phyloP scores from a whole-genome alignment of 1,139 yeast species.

The Debaryomyces sp. region DNA sequence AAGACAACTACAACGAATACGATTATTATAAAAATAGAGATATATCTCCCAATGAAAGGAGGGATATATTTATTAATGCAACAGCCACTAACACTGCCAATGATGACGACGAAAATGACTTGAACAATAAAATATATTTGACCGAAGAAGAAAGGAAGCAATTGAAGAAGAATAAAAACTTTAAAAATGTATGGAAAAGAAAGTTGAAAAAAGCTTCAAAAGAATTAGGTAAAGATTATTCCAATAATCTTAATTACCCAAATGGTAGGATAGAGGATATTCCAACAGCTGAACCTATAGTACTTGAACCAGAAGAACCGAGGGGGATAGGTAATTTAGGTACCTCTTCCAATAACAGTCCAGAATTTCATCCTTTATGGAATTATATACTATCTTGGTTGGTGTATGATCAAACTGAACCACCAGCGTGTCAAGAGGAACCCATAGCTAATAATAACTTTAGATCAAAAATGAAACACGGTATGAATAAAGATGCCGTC shows the following conservation, averaged over 20 bases:
- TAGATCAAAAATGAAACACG: not conserved
- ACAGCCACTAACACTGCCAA: slow-evolving; percentile 8
- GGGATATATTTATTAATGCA: slow-evolving; percentile 2
- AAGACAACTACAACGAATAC: slow-evolving; percentile 36
- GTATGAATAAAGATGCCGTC: not conserved
- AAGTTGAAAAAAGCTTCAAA: slow-evolving; percentile 31
- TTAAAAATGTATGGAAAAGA: slow-evolving; percentile 28
- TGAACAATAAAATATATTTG: slow-evolving; percentile 11
- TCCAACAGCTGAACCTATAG: slow-evolving; percentile 4
- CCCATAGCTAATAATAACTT: not conserved
- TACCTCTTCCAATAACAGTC: slow-evolving; percentile 10
- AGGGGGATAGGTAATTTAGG: not conserved
- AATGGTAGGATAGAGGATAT: slow-evolving; percentile 1
- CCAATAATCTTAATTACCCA: slow-evolving; percentile 21
- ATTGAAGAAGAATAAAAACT: slow-evolving; percentile 27
- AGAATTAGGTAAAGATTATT: slow-evolving; percentile 36
- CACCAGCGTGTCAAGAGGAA: slow-evolving; percentile 6
- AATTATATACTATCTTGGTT: slow-evolving; percentile 42
- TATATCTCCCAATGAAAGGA: slow-evolving; percentile 9
- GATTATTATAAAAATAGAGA: slow-evolving; percentile 36
- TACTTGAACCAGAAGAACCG: slow-evolving; percentile 14
- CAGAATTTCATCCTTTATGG: slow-evolving; percentile 42
- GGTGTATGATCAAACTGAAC: slow-evolving; percentile 24
- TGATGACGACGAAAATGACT: slow-evolving; percentile 17
- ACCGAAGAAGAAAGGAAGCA: slow-evolving; percentile 13